phyloP scores from a whole-genome alignment of 1,284 basidiomycete species.

The Vanrija humicola region DNA sequence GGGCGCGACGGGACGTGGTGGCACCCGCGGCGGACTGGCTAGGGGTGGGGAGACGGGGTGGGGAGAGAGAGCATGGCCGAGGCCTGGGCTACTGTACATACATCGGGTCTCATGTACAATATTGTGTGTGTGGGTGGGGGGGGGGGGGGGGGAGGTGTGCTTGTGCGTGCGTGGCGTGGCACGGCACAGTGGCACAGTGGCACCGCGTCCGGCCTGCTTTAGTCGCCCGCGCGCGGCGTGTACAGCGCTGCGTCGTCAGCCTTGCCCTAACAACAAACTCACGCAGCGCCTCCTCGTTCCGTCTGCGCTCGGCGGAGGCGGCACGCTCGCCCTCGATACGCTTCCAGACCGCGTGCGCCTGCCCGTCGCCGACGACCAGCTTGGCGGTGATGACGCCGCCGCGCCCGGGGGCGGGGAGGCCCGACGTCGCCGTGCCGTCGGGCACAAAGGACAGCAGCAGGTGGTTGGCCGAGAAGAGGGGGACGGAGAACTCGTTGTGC shows the following conservation, averaged over 20 bases:
- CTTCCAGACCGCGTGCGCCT: conserved; percentile 42
- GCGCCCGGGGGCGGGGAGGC: conserved; percentile 33
- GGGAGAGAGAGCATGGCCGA: background rate
- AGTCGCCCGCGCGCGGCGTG: too few relatives aligned
- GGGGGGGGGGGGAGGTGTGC: too few relatives aligned
- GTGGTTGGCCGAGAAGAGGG: conserved; percentile 39
- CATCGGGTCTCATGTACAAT: too few relatives aligned
- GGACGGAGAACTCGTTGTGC: conserved; percentile 34
- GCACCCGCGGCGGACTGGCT: conserved; percentile 42
- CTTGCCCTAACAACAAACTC: conserved; percentile 12
- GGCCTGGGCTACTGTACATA: too few relatives aligned
- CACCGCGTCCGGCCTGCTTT: too few relatives aligned
- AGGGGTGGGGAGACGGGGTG: too few relatives aligned
- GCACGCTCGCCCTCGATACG: conserved; percentile 39
- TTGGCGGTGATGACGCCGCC: conserved; percentile 32
- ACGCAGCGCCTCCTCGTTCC: conserved; percentile 35
- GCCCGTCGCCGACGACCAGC: conserved; percentile 34
- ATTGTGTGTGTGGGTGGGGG: too few relatives aligned
- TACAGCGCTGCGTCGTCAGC: too few relatives aligned
- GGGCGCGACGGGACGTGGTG: conserved; percentile 56
- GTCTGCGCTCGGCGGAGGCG: conserved; percentile 19
- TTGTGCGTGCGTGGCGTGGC: too few relatives aligned
- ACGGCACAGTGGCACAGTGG: too few relatives aligned
- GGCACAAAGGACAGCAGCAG: conserved; percentile 35
- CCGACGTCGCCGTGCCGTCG: conserved; percentile 8